These are phyloP conservation scores for Fusarium abutilonis DNA, from an alignment of 2,329 filamentous ascomycete genomes.

Conservation along the genomic window DNA sequence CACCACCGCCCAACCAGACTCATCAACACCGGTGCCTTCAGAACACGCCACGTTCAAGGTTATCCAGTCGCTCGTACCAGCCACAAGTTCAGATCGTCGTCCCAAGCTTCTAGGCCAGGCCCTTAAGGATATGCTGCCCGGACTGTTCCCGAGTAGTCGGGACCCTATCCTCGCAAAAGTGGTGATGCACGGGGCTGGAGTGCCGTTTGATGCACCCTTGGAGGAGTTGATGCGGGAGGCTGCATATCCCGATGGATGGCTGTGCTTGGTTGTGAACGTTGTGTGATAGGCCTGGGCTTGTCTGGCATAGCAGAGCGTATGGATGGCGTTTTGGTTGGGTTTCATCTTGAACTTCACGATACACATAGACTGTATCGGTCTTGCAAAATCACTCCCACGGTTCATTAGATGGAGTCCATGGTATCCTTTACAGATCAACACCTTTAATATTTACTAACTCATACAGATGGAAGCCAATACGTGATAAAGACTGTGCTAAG, in stretches of 20 bases:
- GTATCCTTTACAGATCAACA: constrained; percentile 1
- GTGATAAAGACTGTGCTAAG: constrained; percentile 35
- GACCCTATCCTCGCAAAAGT: constrained; percentile 86
- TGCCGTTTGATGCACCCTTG: constrained; percentile 82
- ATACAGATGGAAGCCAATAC: background rate
- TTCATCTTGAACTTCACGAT: constrained; percentile 7
- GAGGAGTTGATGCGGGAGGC: constrained; percentile 85
- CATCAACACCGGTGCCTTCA: constrained; percentile 45
- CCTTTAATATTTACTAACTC: constrained; percentile 3
- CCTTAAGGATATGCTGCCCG: constrained; percentile 78
- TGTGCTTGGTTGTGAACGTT: constrained; percentile 83
- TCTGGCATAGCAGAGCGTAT: constrained; percentile 20
- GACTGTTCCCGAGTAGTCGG: constrained; percentile 85
- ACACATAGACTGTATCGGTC: background rate
- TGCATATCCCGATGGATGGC: constrained; percentile 91
- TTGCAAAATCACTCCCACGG: background rate
- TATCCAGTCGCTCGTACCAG: constrained; percentile 79
- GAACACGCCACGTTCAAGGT: constrained; percentile 69
- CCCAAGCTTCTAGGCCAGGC: constrained; percentile 75
- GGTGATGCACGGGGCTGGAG: constrained; percentile 83
- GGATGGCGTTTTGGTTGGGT: constrained; percentile 29
- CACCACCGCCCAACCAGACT: constrained; percentile 55
- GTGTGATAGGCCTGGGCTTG: constrained; percentile 53
- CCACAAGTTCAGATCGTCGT: constrained; percentile 46
- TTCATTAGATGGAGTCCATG: constrained; percentile 9